These are phyloP conservation scores for Monosporascus sp. DNA, from an alignment of 2,329 filamentous ascomycete genomes.

Conservation along the genomic window DNA sequence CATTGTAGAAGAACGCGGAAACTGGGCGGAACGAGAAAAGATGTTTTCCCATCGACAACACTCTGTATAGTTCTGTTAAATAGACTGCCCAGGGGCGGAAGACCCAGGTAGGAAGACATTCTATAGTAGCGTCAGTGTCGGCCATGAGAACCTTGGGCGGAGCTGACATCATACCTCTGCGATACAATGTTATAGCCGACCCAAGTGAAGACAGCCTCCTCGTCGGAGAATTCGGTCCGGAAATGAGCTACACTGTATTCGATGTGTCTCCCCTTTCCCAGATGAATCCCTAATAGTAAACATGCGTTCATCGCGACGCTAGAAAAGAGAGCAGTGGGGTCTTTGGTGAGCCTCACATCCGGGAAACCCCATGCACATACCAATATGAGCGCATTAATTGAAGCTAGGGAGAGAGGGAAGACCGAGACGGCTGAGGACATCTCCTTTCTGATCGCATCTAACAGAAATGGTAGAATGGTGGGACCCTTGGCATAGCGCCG, in stretches of 20 bases:
- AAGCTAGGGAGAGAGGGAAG: conserved; percentile 39
- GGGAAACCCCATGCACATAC: conserved; percentile 48
- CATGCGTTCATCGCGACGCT: conserved; percentile 43
- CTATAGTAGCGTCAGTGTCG: conserved; percentile 17
- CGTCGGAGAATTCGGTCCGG: conserved; percentile 40
- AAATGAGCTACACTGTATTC: conserved; percentile 42
- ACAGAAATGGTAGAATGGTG: conserved; percentile 37
- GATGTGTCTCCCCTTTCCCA: conserved; percentile 44
- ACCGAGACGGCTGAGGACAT: conserved; percentile 39
- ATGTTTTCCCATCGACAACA: conserved; percentile 35
- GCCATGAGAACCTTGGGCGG: conserved; percentile 27
- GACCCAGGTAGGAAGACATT: conserved; percentile 38
- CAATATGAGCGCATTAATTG: conserved; percentile 47
- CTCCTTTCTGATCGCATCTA: conserved; percentile 42
- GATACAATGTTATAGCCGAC: conserved; percentile 47
- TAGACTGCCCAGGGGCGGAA: conserved; percentile 38
- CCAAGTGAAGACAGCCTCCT: conserved; percentile 50
- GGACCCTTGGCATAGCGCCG: conserved; percentile 43
- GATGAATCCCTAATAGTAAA: conserved; percentile 46
- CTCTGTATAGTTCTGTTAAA: conserved; percentile 47
- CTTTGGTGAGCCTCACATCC: conserved; percentile 44
- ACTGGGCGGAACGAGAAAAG: conserved; percentile 36
- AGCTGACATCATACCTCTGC: conserved; percentile 35
- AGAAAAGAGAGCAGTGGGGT: conserved; percentile 44
- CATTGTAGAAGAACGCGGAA: conserved; percentile 43